A percentile compares a stretch with the other conserved stretches of the same genome.
Conservation (phyloP, 495 filamentous ascomycete genomes). For the Saxispiralis lemnorum region DNA sequence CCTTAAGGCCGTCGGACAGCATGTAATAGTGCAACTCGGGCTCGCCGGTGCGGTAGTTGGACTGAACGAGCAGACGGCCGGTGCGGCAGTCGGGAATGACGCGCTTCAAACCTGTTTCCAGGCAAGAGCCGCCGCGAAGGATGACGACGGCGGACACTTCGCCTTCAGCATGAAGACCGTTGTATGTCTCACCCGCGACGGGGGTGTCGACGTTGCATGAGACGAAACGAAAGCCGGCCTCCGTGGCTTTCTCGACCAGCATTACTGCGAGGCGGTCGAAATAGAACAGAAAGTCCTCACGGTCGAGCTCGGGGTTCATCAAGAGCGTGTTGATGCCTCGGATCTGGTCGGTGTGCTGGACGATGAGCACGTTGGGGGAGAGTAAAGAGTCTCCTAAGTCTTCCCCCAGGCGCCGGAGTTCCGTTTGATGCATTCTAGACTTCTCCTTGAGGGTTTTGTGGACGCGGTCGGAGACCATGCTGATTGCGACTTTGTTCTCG, state of each 20-base stretch:
- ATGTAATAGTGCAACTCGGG: slow-evolving; percentile 81
- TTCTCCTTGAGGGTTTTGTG: slow-evolving; percentile 68
- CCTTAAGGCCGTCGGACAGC: slow-evolving; percentile 48
- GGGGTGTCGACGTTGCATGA: slow-evolving; percentile 49
- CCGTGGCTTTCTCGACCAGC: slow-evolving; percentile 50
- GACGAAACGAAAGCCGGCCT: slow-evolving; percentile 38
- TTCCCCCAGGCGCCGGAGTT: slow-evolving; percentile 52
- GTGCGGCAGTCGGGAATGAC: slow-evolving; percentile 83
- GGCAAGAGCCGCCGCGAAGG: slow-evolving; percentile 64
- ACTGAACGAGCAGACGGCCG: slow-evolving; percentile 79
- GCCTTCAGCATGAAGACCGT: slow-evolving; percentile 47
- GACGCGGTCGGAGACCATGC: slow-evolving; percentile 85
- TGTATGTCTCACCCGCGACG: slow-evolving; percentile 38
- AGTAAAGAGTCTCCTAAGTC: slow-evolving; percentile 52
- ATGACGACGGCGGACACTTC: slow-evolving; percentile 74
- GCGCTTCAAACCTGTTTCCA: slow-evolving; percentile 75
- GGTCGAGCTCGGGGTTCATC: slow-evolving; percentile 56
- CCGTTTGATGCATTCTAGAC: slow-evolving; percentile 60
- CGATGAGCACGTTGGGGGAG: slow-evolving; percentile 49
- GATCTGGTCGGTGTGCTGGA: slow-evolving; percentile 61
- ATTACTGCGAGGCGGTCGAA: slow-evolving; percentile 72
- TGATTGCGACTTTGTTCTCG: slow-evolving; percentile 81
- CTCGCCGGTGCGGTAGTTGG: slow-evolving; percentile 63
- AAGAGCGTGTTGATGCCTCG: slow-evolving; percentile 79
- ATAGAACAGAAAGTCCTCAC: slow-evolving; percentile 92